Base-by-base conservation (phyloP, 2,329 filamentous ascomycete species). In the Venturia asperata region DNA sequence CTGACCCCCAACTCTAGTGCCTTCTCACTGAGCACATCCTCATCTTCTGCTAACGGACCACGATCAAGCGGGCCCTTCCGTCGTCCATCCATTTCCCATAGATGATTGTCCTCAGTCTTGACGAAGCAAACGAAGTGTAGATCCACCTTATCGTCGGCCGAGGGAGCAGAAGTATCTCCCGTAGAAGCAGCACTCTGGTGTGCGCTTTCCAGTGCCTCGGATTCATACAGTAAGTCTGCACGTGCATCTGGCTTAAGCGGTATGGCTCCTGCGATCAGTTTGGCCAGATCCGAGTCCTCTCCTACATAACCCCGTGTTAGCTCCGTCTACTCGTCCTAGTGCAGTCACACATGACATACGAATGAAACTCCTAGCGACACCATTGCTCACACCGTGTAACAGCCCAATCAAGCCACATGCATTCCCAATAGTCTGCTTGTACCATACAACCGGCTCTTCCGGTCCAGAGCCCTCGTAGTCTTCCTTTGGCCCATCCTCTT, bases 61-160 rank as follows among this genome's bases (percentile, higher is more conserved):
- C 90, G 80, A 68, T 91, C 84, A 58, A 93, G 76, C 0, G 90
- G 90, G 0, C 90, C 90, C 70, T 87, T 88, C 61, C 88, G 80
- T 27, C 82, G 76, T 0, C 91, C 91, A 76, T 95, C 91, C 71
- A 95, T 76, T 77, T 95, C 91, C 86, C 89, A 95, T 52, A 95
- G 80, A 61, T 77, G 74, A 65, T 87, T 87, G 74, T 89, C 86
- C 63, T 77, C 77, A 1, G 82, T 84, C 79, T 92, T 94, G 63
- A 94, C 89, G 76, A 97, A 99, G 73, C 91, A 94, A 60, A 97
- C 93, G 74, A 96, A 97, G 79, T 99, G 94, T 70, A 97, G 81
- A 73, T 97, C 93, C n/a, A 96, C 82, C 70, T 88, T 84, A 71
- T 90, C 89, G n/a, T 86, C 83, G 10, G 91, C 91, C 64, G 83